Base-by-base conservation (phyloP, 768 basidiomycete genomes). In the Pleurotus djamor region DNA sequence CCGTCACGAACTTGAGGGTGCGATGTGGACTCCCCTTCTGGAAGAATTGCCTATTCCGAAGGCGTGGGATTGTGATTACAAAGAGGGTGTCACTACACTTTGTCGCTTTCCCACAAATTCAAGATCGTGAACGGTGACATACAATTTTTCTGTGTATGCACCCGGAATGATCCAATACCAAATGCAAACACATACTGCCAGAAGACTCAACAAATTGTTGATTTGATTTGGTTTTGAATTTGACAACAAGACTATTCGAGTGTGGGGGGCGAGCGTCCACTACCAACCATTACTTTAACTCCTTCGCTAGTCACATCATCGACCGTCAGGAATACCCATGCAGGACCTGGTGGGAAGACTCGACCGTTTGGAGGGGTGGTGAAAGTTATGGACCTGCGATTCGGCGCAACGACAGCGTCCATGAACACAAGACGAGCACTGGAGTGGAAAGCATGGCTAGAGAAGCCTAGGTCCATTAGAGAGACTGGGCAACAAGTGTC, bases 351-450 rank as follows among this genome's bases (percentile, higher is more conserved):
- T 16, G 72, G 70, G 60, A 59, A 74, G 17, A 71, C 67, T 7
- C 67, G 67, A 37, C 69, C 66, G 62, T 72, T 79, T 54, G 67
- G 71, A 14, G 70, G 75, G 38, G 68, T 73, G 17, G 70, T 71
- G 57, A 71, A 69, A 33, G 61, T 76, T 48, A 72, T 65, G 21
- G 70, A 69, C 34, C 59, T 71, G 37, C 61, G 62, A 61, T 68
- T 64, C 9, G 59, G 59, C 2, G 68, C 66, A 12, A 73, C 59
- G 1, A 52, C 59, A 9, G 66, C 61, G 37, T 67, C 64, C 69
- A 71, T 66, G 66, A 73, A 73, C 17, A 73, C 71, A 14, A 71
- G 59, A 21, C 71, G 71, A 1, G 60, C 50, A 34, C 65, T 65
- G 4, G 70, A 69, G 65, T 73, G 71, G 71, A 71, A 71, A 7